Evolutionary conservation across 305 asterid species (phyloP).

Genomic region (Solanum hybrid): DNA sequence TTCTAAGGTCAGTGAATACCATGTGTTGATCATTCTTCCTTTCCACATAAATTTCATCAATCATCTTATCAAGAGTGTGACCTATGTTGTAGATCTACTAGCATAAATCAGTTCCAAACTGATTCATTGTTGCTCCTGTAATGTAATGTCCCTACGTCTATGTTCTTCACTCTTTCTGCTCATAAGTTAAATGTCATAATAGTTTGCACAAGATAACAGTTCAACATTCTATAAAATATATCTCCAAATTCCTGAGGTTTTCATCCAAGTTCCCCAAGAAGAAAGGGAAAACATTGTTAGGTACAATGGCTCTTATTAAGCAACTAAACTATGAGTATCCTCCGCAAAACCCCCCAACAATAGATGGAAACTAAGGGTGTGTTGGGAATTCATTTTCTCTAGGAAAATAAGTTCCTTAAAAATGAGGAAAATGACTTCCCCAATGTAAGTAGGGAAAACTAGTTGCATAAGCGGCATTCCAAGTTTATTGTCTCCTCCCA

Average conservation of each 20-base stretch:
- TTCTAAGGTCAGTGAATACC: not conserved
- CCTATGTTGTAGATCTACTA: not conserved
- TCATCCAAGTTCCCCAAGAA: not conserved
- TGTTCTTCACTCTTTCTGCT: not conserved
- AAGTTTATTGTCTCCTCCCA: not conserved
- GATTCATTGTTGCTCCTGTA: not conserved
- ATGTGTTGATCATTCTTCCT: not conserved
- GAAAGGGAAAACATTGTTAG: not conserved
- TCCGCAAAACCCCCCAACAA: not conserved
- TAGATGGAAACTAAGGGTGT: not conserved
- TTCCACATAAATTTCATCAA: not conserved
- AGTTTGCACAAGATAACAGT: not conserved
- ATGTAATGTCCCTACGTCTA: not conserved
- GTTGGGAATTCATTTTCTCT: rapidly evolving
- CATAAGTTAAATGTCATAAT: not conserved
- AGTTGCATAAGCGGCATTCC: not conserved
- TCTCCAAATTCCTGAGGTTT: not conserved
- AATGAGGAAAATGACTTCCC: not conserved
- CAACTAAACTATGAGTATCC: not conserved
- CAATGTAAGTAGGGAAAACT: not conserved
- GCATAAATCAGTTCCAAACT: not conserved
- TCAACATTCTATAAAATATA: not conserved
- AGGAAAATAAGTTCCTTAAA: not conserved
- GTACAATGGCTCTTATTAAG: not conserved
- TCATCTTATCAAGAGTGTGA: not conserved